Conservation (phyloP, 805 yeast species). For the Blastobotrys chiropterorum region DNA sequence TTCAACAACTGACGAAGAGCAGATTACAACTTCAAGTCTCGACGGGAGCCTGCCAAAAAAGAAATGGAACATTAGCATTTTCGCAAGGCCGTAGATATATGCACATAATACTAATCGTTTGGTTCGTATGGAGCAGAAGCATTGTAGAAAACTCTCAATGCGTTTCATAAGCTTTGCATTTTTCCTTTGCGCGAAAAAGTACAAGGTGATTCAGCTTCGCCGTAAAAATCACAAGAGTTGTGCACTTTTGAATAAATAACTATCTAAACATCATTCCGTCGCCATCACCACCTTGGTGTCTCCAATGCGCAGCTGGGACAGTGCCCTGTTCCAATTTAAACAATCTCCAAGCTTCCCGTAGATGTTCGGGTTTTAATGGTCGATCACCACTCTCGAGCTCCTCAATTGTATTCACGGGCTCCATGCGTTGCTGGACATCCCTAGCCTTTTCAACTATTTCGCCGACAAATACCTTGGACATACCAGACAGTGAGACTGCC, state of each 20-base stretch:
- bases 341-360: constrained; percentile 83
- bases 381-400: constrained; percentile 23
- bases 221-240: no score
- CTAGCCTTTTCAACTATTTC: constrained; percentile 80
- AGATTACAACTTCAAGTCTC: background rate
- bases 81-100: no score
- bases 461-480: constrained; percentile 84
- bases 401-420: constrained; percentile 14
- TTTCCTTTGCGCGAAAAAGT: no score
- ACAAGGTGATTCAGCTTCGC: no score
- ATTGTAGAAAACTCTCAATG: no score
- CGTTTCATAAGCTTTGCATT: no score
- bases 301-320: constrained; percentile 59
- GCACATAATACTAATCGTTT: no score
- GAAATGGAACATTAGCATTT: background rate
- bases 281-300: constrained; percentile 63
- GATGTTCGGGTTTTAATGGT: constrained; percentile 77
- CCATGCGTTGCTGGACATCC: constrained; percentile 53
- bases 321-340: constrained; percentile 62
- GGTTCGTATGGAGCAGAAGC: no score
- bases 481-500: constrained; percentile 76
- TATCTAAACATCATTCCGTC: constrained; percentile 66
- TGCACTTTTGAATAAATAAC: background rate
- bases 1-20: background rate
- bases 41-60: background rate